Evolutionary conservation across 2,329 filamentous ascomycete genomes (phyloP), one percentile per base, ranked within the genome.

Genomic region (Zelopaecilomyces penicillatus): DNA sequence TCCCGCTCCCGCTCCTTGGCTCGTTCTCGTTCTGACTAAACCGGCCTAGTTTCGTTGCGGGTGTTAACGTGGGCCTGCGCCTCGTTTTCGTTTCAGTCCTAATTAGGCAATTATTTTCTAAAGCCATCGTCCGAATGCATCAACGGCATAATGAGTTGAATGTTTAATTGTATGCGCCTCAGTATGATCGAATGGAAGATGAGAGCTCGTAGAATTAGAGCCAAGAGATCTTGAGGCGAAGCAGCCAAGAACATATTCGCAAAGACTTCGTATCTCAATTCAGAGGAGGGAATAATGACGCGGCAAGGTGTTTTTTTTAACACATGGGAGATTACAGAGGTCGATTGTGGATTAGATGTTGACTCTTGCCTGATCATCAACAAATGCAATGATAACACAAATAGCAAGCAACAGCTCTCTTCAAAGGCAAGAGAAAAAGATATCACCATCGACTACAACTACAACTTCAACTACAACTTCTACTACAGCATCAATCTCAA

Each of bases 1-100:
- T 36, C 33, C 40, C 29, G 40, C 30, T 29, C 3, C 12, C 4
- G 5, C 28, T n/a, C 11, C n/a, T 44, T 47, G 37, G 45, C 6
- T 47, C 45, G 45, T 44, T 47, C 30, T 45, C 45, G 45, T 29
- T 47, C 45, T 39, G 33, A 42, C 9, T 5, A 6, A 41, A 41
- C 8, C 6, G 45, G 45, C 12, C 26, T 41, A 47, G 37, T 6
- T 26, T 4, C 31, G 12, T 4, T 19, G 10, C 3, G 19, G 19
- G 19, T 19, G 19, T 19, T 19, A 19, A 19, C 19, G 19, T 19
- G 19, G 19, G 19, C 19, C 19, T 19, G 36, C 19, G 33, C 10
- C 31, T 47, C 45, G 45, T 39, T 44, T 28, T 47, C 45, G 37
- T 26, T 19, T 19, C 19, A 19, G 19, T 19, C 19, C 19, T 19